These are phyloP conservation scores for Trametes villosa DNA, from an alignment of 768 basidiomycete genomes.

Conservation along the genomic window DNA sequence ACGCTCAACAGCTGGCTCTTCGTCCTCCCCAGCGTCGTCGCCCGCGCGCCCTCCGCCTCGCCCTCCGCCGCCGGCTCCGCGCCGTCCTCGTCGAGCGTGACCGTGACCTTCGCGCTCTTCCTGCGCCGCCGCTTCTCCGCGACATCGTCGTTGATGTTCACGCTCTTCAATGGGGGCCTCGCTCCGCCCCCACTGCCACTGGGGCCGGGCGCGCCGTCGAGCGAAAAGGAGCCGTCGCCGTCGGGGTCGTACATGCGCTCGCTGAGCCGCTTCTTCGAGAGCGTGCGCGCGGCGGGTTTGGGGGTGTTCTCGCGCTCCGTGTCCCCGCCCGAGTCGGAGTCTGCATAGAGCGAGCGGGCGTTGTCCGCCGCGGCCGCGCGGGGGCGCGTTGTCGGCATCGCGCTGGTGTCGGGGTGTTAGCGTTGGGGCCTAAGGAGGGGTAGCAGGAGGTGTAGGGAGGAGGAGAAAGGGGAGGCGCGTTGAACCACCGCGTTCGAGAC, in stretches of 20 bases:
- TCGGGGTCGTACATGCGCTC: slow-evolving; percentile 55
- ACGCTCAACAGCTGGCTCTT: slow-evolving; percentile 67
- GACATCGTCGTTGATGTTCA: slow-evolving; percentile 77
- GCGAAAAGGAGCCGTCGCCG: slow-evolving; percentile 44
- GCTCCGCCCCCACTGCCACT: too few species aligned
- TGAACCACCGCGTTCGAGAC: slow-evolving; percentile 22
- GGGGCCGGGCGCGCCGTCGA: slow-evolving; percentile 27
- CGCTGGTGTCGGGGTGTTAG: too few species aligned
- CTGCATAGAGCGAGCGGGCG: slow-evolving; percentile 16
- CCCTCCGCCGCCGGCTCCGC: slow-evolving; percentile 54
- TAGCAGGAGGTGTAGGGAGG: not conserved
- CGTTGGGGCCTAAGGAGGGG: not conserved
- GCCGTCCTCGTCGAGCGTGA: slow-evolving; percentile 46
- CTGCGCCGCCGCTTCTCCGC: slow-evolving; percentile 85
- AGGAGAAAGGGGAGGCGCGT: slow-evolving; percentile 15
- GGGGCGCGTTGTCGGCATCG: slow-evolving; percentile 21
- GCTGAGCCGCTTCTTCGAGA: slow-evolving; percentile 57
- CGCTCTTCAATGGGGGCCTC: slow-evolving; percentile 42
- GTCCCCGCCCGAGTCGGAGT: slow-evolving; percentile 30
- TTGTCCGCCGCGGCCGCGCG: slow-evolving; percentile 8
- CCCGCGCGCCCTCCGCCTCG: slow-evolving; percentile 21
- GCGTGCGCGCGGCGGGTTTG: slow-evolving; percentile 24
- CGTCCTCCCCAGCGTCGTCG: slow-evolving; percentile 50
- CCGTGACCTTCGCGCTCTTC: slow-evolving; percentile 72
- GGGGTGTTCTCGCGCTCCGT: slow-evolving; percentile 29